Evolutionary conservation across 331 rosid genomes (phyloP).

Genomic region (Malus hybrid): DNA sequence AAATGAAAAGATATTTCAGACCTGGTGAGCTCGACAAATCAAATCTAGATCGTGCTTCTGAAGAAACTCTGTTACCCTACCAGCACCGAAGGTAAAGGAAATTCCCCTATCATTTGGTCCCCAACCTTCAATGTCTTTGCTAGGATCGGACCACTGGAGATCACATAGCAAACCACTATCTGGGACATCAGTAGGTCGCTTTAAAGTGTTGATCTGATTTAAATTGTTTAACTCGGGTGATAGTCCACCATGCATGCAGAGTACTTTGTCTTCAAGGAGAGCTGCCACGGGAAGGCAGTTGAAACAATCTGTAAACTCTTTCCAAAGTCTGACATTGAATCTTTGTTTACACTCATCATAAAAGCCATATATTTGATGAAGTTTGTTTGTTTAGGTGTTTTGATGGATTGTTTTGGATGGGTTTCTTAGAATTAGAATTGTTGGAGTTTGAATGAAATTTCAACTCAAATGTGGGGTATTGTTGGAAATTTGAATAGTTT

Average conservation of each 20-base stretch:
- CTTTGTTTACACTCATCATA: slow-evolving; percentile 84
- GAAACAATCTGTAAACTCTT: slow-evolving; percentile 70
- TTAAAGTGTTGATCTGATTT: slow-evolving; percentile 47
- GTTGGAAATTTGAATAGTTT: too few relatives aligned
- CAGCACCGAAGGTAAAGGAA: slow-evolving; percentile 73
- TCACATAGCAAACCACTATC: slow-evolving; percentile 75
- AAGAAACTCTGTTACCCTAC: slow-evolving; percentile 55
- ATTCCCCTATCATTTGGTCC: slow-evolving; percentile 78
- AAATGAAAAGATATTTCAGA: slow-evolving; percentile 6
- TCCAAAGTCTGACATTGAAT: slow-evolving; percentile 70
- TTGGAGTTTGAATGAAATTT: too few relatives aligned
- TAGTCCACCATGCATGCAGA: slow-evolving; percentile 95
- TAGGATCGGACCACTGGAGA: slow-evolving; percentile 89
- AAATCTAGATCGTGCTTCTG: slow-evolving; percentile 64
- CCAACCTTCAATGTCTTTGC: slow-evolving; percentile 58
- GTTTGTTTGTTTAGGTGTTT: too few relatives aligned
- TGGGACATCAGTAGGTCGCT: slow-evolving; percentile 67
- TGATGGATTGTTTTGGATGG: too few relatives aligned
- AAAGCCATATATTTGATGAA: slow-evolving; percentile 48
- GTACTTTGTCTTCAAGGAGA: slow-evolving; percentile 62
- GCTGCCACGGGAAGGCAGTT: slow-evolving; percentile 91
- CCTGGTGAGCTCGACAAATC: slow-evolving; percentile 94
- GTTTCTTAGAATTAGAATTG: too few relatives aligned
- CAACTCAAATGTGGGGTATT: too few relatives aligned
- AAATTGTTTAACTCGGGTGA: slow-evolving; percentile 61